Evolutionary conservation across 352 stramenopile genomes (phyloP), one percentile per base, ranked within the genome.

Genomic region (Phytophthora syringae): DNA sequence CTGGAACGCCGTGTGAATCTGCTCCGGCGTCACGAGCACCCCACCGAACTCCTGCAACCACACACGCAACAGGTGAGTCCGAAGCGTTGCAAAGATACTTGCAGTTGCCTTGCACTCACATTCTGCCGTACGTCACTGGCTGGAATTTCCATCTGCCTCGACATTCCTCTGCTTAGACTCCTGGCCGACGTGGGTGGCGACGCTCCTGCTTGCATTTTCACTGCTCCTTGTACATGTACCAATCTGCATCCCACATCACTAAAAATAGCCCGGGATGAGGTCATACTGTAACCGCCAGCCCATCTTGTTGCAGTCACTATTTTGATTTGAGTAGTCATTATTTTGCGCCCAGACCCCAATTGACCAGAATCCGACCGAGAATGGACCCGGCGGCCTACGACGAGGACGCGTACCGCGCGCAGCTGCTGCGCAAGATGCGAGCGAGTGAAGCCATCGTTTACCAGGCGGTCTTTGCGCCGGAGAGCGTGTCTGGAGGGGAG

Each of bases 1-100:
- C 56, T 97, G 78, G 74, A 98, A 98, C 32, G 88, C 90, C 20
- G 72, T 63, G 37, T 74, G 79, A 40, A 97, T 92, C 71, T 98
- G 89, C 30, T 95, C 84, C 0, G 86, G 78, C 15, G 83, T 94
- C 24, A 97, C 80, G 13, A 94, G 60, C 27, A 97, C 84, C 4
- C 91, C 91, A 37, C 91, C 90, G 34, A 90, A 85, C 20, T 87
- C 79, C 73, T 96, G 36, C 24, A 15, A 15, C n/a, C 65, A 49
- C 28, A 42, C n/a, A 60, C n/a, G 18, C 37, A 60, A 30, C 37
- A 5, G 2, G 6, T 34, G 21, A 48, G 3, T 15, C 18, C 25
- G 5, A 20, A 56, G 22, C 20, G 12, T 4, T n/a, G 16, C 10
- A 62, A 24, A 27, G 2, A 0, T 20, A 27, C 24, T 22, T 7